These are phyloP conservation scores for Malassezia vespertilionis DNA, from an alignment of 1,284 basidiomycete genomes.

Conservation along the genomic window DNA sequence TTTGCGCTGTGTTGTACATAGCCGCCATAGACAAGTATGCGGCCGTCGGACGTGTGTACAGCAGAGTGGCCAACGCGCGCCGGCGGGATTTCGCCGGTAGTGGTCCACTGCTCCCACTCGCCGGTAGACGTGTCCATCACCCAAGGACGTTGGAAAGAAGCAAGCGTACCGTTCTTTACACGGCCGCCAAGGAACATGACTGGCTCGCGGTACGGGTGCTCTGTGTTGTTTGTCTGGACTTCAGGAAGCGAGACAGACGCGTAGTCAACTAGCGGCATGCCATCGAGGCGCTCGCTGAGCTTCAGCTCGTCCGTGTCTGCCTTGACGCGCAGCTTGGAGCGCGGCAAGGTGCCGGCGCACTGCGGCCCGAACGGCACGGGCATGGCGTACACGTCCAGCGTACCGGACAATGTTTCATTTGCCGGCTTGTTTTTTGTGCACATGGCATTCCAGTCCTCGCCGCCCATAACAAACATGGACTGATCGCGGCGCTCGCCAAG, in stretches of 20 bases:
- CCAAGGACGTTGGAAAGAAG: slow-evolving; percentile 25
- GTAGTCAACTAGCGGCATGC: slow-evolving; percentile 33
- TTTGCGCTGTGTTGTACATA: slow-evolving; percentile 18
- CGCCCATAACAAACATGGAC: slow-evolving; percentile 21
- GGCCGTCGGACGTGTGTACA: slow-evolving; percentile 28
- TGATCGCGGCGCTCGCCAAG: slow-evolving; percentile 2
- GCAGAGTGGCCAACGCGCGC: slow-evolving; percentile 45
- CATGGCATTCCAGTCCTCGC: slow-evolving; percentile 11
- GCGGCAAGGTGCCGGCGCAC: background rate
- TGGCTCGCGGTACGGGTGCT: slow-evolving; percentile 3
- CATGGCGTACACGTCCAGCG: slow-evolving; percentile 7
- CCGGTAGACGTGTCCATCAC: slow-evolving; percentile 30
- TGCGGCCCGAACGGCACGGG: background rate
- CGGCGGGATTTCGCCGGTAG: slow-evolving; percentile 28
- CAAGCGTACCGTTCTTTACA: slow-evolving; percentile 25
- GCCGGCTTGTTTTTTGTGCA: background rate
- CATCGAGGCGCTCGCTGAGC: slow-evolving; percentile 1
- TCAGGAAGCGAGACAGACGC: slow-evolving; percentile 20
- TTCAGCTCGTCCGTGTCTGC: background rate
- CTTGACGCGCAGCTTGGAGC: background rate
- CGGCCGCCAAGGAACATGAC: slow-evolving; percentile 45
- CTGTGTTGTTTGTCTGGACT: slow-evolving; percentile 12
- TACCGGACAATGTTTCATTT: background rate
- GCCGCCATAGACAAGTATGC: slow-evolving; percentile 45
- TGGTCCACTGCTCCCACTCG: slow-evolving; percentile 30